Evolutionary conservation across 2,329 filamentous ascomycete species (phyloP).

Genomic region (Coniella vitis): DNA sequence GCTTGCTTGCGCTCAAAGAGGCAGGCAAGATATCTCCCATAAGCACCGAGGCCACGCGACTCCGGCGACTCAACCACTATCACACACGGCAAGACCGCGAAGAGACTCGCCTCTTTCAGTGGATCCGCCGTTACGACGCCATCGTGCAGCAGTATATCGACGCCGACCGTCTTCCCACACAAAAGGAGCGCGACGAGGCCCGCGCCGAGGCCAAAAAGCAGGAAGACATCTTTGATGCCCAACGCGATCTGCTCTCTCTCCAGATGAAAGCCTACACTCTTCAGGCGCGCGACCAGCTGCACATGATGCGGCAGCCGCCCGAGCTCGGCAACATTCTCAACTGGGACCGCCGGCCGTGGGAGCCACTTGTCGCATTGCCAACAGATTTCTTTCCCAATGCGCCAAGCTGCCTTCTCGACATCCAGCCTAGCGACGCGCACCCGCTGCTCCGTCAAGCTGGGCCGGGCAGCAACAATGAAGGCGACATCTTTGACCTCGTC

Average conservation of each 20-base stretch:
- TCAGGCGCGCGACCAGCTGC: slow-evolving; percentile 43
- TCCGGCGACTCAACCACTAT: slow-evolving; percentile 15
- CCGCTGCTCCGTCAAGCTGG: slow-evolving; percentile 42
- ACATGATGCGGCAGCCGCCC: slow-evolving; percentile 40
- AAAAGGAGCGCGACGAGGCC: not conserved
- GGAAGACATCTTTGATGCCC: slow-evolving; percentile 19
- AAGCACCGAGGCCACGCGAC: slow-evolving; percentile 1
- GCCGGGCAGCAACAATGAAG: slow-evolving; percentile 30
- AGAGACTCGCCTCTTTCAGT: slow-evolving; percentile 15
- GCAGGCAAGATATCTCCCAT: slow-evolving; percentile 14
- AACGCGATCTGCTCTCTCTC: slow-evolving; percentile 28
- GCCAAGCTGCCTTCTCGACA: slow-evolving; percentile 54
- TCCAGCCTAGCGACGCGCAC: slow-evolving; percentile 53
- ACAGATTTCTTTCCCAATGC: slow-evolving; percentile 63
- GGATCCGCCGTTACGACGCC: slow-evolving; percentile 29
- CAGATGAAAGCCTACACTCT: slow-evolving; percentile 26
- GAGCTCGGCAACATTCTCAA: slow-evolving; percentile 45
- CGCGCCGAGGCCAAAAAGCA: slow-evolving; percentile 14
- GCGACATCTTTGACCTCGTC: slow-evolving; percentile 49
- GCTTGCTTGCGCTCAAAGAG: slow-evolving; percentile 32
- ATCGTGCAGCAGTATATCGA: slow-evolving; percentile 17
- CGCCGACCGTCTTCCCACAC: not conserved
- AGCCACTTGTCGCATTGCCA: slow-evolving; percentile 54
- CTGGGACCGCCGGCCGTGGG: slow-evolving; percentile 65
- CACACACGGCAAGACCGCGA: slow-evolving; percentile 14